Base-by-base conservation (phyloP, 108 stramenopile genomes). In the Pseudonitzschia multiseries region DNA sequence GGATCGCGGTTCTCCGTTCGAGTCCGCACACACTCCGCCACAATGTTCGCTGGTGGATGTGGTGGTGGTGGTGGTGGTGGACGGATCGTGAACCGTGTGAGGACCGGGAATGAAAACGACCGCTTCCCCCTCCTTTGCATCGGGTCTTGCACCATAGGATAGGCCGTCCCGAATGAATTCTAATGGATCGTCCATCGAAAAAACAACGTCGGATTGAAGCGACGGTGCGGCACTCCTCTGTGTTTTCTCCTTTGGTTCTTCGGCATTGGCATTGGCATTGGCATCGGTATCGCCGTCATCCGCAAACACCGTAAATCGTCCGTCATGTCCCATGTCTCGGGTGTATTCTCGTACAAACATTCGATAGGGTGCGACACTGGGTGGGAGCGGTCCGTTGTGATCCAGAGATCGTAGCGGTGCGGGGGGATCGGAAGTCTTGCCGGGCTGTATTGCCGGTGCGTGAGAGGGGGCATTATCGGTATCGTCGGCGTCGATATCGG, bases 131-230 rank as follows among this genome's bases (percentile, higher is more conserved):
- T 33, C 61, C 8, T 33, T 62, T n/a, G 29, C 15, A n/a, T 62
- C 31, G 12, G 33, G 32, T 22, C 32, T 33, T 20, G 32, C 36
- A 10, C 12, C 13, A 20, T 33, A 62, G 8, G 61, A 62, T 20
- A 62, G 36, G 36, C 29, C 40, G 36, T 62, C 61, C 31, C 61
- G 61, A 42, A 62, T 62, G 33, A 62, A 62, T 62, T 13, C 61
- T n/a, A 62, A 62, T n/a, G 61, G 61, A 62, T 62, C n/a, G 20
- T 62, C 61, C 61, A 62, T 62, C 8, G 33, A 62, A 62, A 62
- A 62, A 5, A 62, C 61, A 33, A 62, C 61, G 18, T 62, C 61
- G 4, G 61, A 62, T 62, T 62, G 61, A 28, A 59, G 57, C 13
- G 57, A 59, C 29, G 57, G 24, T 14, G 29, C 61, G 31, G 33